These are phyloP conservation scores for Microdochium paspali DNA, from an alignment of 2,329 filamentous ascomycete genomes.

Conservation along the genomic window DNA sequence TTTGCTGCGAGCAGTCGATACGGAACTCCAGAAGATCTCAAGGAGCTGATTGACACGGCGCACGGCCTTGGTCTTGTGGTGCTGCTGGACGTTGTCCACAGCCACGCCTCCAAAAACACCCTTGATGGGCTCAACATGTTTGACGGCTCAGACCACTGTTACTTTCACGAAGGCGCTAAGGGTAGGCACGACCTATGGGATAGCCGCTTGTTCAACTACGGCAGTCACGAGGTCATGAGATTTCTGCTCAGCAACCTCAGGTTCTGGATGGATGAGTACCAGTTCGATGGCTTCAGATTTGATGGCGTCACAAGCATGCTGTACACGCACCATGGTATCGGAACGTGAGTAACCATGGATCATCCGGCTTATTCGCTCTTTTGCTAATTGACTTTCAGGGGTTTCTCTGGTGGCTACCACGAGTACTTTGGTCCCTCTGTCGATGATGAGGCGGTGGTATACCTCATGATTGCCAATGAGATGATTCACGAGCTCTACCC, in stretches of 20 bases:
- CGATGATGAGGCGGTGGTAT: conserved; percentile 88
- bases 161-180: conserved; percentile 83
- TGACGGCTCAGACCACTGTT: conserved; percentile 87
- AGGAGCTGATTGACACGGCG: conserved; percentile 91
- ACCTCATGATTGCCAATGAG: conserved; percentile 94
- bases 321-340: conserved; percentile 91
- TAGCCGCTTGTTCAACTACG: conserved; percentile 95
- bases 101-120: conserved; percentile 96
- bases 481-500: conserved; percentile 89
- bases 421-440: conserved; percentile 90
- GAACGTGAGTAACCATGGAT: conserved; percentile 59
- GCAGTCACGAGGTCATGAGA: conserved; percentile 85
- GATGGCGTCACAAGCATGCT: conserved; percentile 99
- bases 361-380: not conserved
- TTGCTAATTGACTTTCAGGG: conserved; percentile 40
- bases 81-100: conserved; percentile 91
- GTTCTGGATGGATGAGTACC: conserved; percentile 99
- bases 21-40: conserved; percentile 86
- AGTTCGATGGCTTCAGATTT: conserved; percentile 94
- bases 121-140: conserved; percentile 93
- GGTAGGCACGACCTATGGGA: conserved; percentile 93
- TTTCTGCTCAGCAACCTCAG: conserved; percentile 91
- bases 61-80: conserved; percentile 87
- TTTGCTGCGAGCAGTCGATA: conserved; percentile 96
- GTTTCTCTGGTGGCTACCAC: conserved; percentile 95